Evolutionary conservation across 2,329 filamentous ascomycete genomes (phyloP), one percentile per base, ranked within the genome.

Genomic region (Cadophora sp.): DNA sequence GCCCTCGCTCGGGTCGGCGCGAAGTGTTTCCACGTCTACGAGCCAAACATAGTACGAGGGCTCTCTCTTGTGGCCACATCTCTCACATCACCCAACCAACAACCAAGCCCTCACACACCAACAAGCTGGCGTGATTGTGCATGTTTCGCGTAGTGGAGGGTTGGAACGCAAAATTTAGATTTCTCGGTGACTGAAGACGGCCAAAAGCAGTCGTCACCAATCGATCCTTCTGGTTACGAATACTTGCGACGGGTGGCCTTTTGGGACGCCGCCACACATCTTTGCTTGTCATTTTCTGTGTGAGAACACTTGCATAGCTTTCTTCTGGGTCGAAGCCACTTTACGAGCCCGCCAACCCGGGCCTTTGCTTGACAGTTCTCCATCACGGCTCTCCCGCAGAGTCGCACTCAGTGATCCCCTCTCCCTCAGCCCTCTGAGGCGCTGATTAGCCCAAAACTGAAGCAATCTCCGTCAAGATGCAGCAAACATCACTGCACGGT

Each of bases 1-100:
- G 9, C 34, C 3, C 14, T 27, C 27, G 51, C 37, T 34, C 68
- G 68, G 68, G 68, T 43, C 68, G 68, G 68, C 68, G 68, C 68
- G 68, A 69, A 67, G 55, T 61, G 37, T 40, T 40, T 27, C 62
- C 50, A 51, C 46, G 31, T 19, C 48, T 68, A 46, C 55, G 27
- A 31, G 37, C 34, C 56, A 59, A 34, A 50, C 56, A 46, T 19
- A 24, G 55, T 37, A 59, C 31, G 56, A 26, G 56, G 34, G 14
- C 22, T 59, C 34, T 26, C 56, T 40, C 31, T 31, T 37, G 56
- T 43, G 56, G 56, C 56, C 56, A 27, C 56, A 46, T 53, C 29
- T 14, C 31, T 55, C 59, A 50, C 26, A 56, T 34, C 50, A 50
- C 26, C 19, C 19, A 48, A 3, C 43, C 14, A 9, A 4, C 37